A percentile compares a stretch with the other conserved stretches of the same genome.
Evolutionary conservation across 2,329 filamentous ascomycete genomes (phyloP).

Genomic region (Incumbomyces lentus): DNA sequence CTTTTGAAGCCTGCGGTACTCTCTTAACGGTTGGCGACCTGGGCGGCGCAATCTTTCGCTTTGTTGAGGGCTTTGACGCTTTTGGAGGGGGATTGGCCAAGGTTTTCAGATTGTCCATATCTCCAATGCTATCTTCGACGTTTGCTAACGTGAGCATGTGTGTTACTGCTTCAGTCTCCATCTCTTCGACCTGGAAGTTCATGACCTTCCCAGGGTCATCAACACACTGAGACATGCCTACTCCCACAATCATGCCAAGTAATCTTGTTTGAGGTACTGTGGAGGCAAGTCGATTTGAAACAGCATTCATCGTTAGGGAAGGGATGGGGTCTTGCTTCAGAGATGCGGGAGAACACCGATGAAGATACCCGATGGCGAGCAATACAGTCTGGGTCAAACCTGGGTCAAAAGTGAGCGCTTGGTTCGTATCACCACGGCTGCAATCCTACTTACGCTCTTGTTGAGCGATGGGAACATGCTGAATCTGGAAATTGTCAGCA

Average conservation of each 20-base stretch:
- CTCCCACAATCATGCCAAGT: conserved; percentile 79
- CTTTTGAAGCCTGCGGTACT: conserved; percentile 27
- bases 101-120: conserved; percentile 41
- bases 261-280: conserved; percentile 67
- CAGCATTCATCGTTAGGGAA: conserved; percentile 59
- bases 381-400: conserved; percentile 72
- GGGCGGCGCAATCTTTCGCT: conserved; percentile 6
- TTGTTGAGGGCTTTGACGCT: conserved; percentile 14
- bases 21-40: conserved; percentile 12
- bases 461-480: conserved; percentile 69
- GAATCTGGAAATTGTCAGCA: conserved; percentile 76
- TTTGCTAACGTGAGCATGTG: conserved; percentile 62
- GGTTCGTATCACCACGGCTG: conserved; percentile 7
- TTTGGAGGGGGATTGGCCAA: conserved; percentile 11
- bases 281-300: conserved; percentile 75
- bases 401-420: conserved; percentile 18
- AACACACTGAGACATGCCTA: conserved; percentile 55
- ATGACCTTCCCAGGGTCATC: conserved; percentile 61
- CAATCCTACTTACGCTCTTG: conserved; percentile 60
- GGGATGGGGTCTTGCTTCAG: conserved; percentile 61
- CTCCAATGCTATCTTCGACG: conserved; percentile 53
- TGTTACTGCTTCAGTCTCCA: conserved; percentile 58
- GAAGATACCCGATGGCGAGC: conserved; percentile 64
- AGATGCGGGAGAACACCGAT: conserved; percentile 54
- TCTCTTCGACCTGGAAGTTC: conserved; percentile 75